Evolutionary conservation across 257 asterid genomes (phyloP), one percentile per base, ranked within the genome.

Genomic region (Ocimum tenuiflorum): DNA sequence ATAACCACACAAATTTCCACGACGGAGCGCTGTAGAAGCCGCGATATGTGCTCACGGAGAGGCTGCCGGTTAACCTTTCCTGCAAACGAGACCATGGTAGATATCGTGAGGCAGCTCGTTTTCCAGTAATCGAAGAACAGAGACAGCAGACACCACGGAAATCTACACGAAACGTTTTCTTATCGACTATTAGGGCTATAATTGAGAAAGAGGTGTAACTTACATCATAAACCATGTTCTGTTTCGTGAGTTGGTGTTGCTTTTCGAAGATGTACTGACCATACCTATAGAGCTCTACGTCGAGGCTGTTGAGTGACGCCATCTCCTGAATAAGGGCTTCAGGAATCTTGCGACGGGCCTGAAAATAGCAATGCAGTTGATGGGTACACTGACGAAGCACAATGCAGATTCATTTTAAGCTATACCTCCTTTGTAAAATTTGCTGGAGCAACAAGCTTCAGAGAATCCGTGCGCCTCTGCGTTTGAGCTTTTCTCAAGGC

Each of bases 391-490:
- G 20, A 15, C 13, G 15, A 52, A 35, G 24, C 57, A 53, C 29
- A 27, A 7, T 20, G 47, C n/a, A 65, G 45, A 68, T 54, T n/a
- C 45, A 36, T 10, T 8, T 10, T 14, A 20, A 70, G 52, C 14
- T 31, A 17, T 82, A 88, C 98, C 95, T 89, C 91, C 76, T 84
- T 89, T 8, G 98, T 85, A 56, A 92, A 89, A 80, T 92, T 92
- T 59, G 82, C 96, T 56, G 97, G 97, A 68, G 78, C 53, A 76
- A 92, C 79, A 47, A 68, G 81, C 76, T 82, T 83, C 41, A 89
- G 79, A 62, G 99, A 89, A 61, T 76, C 77, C 29, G 60, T 61
- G 12, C 97, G 96, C 29, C 97, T 76, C 63, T 78, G 84, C 17
- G 82, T 57, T 73, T 86, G 97, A 61, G 86, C 29, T 36, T 57